Percentiles rank a stretch among this genome's conserved stretches.
phyloP scores from a whole-genome alignment of 2,329 filamentous ascomycete species.

The Ceratocystis cubensis region DNA sequence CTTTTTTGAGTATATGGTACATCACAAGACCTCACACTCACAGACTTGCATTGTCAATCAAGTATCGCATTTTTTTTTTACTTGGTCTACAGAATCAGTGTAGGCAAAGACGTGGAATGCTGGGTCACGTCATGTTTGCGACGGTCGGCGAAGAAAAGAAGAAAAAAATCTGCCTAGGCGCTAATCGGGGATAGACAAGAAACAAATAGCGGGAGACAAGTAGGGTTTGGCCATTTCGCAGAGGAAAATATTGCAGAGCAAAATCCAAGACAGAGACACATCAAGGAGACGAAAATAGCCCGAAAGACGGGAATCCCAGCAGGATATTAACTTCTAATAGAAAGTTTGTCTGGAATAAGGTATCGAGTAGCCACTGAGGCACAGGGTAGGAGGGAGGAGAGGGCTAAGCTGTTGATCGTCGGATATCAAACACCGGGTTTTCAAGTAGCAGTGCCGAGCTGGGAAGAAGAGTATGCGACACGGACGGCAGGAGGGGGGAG shows the following conservation, averaged over 20 bases:
- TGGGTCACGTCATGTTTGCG: background rate
- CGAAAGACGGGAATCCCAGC: background rate
- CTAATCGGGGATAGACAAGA: background rate
- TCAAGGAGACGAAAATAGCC: background rate
- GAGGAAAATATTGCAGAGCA: background rate
- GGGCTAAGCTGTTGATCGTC: background rate
- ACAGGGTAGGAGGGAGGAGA: background rate
- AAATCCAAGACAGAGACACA: background rate
- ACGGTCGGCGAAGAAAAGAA: background rate
- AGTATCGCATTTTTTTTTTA: background rate
- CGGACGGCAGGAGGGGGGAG: background rate
- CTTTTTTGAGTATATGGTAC: background rate
- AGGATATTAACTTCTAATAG: background rate
- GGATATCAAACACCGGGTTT: background rate
- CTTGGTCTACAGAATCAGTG: background rate
- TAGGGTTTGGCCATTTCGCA: background rate
- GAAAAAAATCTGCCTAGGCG: background rate
- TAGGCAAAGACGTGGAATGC: background rate
- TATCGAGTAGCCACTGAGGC: background rate
- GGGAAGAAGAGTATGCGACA: background rate
- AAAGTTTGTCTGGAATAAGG: slow-evolving; percentile 2
- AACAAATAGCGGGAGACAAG: background rate
- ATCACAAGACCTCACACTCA: background rate
- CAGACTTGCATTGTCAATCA: background rate
- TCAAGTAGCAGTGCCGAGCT: background rate